Conservation (phyloP, 2,329 filamentous ascomycete species). For the Aspergillus puulaauensis region DNA sequence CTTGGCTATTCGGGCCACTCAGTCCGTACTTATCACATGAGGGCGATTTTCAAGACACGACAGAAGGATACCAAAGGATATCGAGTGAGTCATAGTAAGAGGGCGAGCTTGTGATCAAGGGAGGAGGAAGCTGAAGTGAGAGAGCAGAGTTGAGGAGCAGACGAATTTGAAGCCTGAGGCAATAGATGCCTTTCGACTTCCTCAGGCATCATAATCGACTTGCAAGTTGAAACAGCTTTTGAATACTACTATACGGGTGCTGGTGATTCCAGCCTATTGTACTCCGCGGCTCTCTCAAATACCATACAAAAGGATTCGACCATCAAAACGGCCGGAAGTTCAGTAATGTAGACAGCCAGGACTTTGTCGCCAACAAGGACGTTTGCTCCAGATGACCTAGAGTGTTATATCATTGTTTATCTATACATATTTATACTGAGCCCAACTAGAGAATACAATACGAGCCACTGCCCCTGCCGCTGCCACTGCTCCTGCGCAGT, state of each 20-base stretch:
- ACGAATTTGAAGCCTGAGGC: not conserved
- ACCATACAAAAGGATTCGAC: not conserved
- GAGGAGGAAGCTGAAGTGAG: not conserved
- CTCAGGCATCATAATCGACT: not conserved
- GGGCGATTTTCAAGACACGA: not conserved
- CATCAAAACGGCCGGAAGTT: not conserved
- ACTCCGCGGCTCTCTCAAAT: not conserved
- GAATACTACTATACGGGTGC: not conserved
- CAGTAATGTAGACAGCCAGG: not conserved
- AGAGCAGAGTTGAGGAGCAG: not conserved
- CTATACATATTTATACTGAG: not conserved
- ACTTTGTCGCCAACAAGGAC: not conserved
- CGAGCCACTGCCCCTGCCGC: not conserved
- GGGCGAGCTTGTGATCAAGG: not conserved
- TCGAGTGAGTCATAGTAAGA: conserved; percentile 5
- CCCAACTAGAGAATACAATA: not conserved
- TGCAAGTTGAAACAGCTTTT: not conserved
- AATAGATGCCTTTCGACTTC: not conserved
- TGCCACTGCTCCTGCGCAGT: not conserved
- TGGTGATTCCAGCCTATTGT: not conserved
- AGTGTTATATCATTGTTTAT: not conserved
- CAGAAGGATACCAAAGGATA: not conserved
- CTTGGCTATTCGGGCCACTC: conserved; percentile 15
- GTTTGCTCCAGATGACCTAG: not conserved
- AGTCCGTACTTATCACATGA: conserved; percentile 8